phyloP scores from a whole-genome alignment of 1,284 basidiomycete species.

The Afroboletus lepidellus region DNA sequence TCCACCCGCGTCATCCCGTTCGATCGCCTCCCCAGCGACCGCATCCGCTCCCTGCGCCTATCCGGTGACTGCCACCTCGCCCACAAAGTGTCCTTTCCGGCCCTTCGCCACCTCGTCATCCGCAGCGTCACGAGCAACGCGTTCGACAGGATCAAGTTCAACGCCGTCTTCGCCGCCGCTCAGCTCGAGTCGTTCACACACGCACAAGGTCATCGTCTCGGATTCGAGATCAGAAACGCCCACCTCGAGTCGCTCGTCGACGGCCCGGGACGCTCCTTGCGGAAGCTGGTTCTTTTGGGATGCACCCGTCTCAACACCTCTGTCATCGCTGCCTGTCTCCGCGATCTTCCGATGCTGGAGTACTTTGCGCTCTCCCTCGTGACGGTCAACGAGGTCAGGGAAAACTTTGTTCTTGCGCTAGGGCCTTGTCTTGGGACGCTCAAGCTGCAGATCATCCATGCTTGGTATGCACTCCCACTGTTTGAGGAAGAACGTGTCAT shows the following conservation, averaged over 20 bases:
- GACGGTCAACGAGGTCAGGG: conserved; percentile 37
- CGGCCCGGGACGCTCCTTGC: conserved; percentile 29
- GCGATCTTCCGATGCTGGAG: conserved; percentile 31
- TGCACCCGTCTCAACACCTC: conserved; percentile 36
- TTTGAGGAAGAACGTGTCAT: conserved; percentile 35
- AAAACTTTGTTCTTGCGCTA: conserved; percentile 37
- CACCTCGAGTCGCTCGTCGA: conserved; percentile 36
- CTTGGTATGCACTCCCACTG: conserved; percentile 34
- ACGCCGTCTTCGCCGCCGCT: conserved; percentile 29
- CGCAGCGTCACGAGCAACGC: conserved; percentile 36
- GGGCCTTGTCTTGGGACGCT: conserved; percentile 31
- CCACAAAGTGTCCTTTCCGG: conserved; percentile 18
- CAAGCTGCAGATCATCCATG: conserved; percentile 39
- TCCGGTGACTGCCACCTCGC: conserved; percentile 36
- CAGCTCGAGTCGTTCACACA: conserved; percentile 38
- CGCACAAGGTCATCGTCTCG: conserved; percentile 35
- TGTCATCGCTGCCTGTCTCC: conserved; percentile 33
- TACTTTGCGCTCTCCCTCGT: conserved; percentile 40
- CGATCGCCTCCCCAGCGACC: conserved; percentile 27
- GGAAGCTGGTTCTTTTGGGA: conserved; percentile 39
- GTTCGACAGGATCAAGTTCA: conserved; percentile 37
- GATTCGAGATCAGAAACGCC: conserved; percentile 38
- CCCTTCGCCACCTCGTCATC: conserved; percentile 35
- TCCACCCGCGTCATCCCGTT: conserved; percentile 34
- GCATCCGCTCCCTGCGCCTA: conserved; percentile 35